Evolutionary conservation across 78 protist species (phyloP), one percentile per base, ranked within the genome.

Genomic region (Salpingoeca rosetta): DNA sequence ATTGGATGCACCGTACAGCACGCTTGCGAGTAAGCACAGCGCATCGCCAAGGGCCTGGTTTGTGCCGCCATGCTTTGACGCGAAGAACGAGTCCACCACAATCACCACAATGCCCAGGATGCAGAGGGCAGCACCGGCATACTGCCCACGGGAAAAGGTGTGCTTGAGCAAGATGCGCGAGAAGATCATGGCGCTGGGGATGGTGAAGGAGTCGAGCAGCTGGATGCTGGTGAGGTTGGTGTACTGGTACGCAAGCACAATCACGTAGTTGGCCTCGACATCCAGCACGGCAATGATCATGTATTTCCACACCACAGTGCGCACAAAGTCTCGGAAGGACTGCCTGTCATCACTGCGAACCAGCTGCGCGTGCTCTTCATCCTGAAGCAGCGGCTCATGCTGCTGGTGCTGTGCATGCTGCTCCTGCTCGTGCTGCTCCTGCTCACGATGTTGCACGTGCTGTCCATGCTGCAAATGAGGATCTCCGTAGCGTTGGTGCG

Each of bases 181-280:
- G 7, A 90, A 81, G 0, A 84, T 80, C 73, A 91, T 81, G 24
- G 90, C 96, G 76, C 83, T 79, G 17, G 94, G 94, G 36, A 94
- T 88, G 65, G 93, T 89, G 42, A 92, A 87, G 77, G 92, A 88
- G 76, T 94, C 96, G 31, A 84, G 73, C n/a, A 78, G 73, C 51
- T 56, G 78, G 44, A 81, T 74, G 38, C 80, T 78, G 3, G 93
- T 89, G 27, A 92, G 86, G 1, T 89, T 72, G 24, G 94, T 88
- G 74, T 91, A 92, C 65, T 90, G 91, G 83, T 90, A 94, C 25
- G 96, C 94, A 27, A 3, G 2, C 39, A 75, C 82, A 0, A 72
- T 82, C 42, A 86, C 45, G 39, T 79, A 94, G 45, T 94, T 94
- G 31, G 94, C 96, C 80, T 94, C 96, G 65, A 94, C 91, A 84